Conservation (phyloP, 306 rosid genomes). For the Cucurbita ficifolia region DNA sequence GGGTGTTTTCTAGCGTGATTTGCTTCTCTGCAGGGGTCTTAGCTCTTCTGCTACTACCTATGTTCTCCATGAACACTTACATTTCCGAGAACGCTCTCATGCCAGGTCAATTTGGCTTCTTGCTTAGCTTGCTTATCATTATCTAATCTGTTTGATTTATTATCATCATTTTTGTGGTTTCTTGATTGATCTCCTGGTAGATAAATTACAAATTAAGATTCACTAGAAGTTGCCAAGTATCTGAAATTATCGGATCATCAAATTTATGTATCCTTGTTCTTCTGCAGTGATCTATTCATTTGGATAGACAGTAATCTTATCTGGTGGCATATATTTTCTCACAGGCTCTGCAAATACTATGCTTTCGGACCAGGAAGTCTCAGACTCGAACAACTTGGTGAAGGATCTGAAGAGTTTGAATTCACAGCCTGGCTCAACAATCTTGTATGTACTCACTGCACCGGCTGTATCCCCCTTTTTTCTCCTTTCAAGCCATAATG, state of each 20-base stretch:
- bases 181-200: neutral
- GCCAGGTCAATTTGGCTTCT: constrained; percentile 44
- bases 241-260: neutral
- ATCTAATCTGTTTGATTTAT: neutral
- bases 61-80: constrained; percentile 83
- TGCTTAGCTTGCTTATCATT: neutral
- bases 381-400: constrained; percentile 46
- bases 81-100: constrained; percentile 89
- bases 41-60: constrained; percentile 70
- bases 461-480: neutral
- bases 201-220: neutral
- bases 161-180: neutral
- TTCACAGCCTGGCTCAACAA: constrained; percentile 15
- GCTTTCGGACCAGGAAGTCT: constrained; percentile 54
- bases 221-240: neutral
- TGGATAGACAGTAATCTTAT: neutral
- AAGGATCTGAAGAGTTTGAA: constrained; percentile 34
- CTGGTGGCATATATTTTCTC: neutral
- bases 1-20: constrained; percentile 33
- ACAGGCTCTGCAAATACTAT: constrained; percentile 63
- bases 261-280: neutral
- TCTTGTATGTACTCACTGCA: constrained; percentile 23
- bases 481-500: neutral
- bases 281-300: neutral
- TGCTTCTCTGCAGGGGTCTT: constrained; percentile 55